Percentiles rank a stretch among this genome's conserved stretches.
phyloP scores from a whole-genome alignment of 345 rosid genomes.

The Acer yangbiense region DNA sequence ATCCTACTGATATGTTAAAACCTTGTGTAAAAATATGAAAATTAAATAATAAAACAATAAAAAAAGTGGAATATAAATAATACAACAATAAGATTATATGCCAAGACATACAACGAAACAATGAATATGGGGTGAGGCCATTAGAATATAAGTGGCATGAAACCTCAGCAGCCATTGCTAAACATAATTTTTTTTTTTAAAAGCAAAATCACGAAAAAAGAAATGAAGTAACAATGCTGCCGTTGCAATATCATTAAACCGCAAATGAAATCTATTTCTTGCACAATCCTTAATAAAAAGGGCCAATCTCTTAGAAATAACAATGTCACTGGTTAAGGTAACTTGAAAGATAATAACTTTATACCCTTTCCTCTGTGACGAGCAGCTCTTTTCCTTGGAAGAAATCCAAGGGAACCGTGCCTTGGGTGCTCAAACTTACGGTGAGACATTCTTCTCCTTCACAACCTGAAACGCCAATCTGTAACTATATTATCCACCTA shows the following conservation, averaged over 20 bases:
- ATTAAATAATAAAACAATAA: background rate
- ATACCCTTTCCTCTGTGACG: conserved; percentile 90
- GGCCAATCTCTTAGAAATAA: background rate
- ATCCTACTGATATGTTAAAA: background rate
- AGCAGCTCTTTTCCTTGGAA: conserved; percentile 83
- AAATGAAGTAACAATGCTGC: background rate
- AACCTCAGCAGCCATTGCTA: background rate
- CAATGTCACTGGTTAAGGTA: background rate
- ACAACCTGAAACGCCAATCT: background rate
- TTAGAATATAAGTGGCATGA: too few relatives aligned
- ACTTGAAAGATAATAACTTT: background rate
- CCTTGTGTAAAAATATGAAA: background rate
- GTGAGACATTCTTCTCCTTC: conserved; percentile 70
- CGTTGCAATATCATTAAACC: background rate
- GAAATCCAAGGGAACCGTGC: conserved; percentile 91
- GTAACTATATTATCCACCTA: background rate
- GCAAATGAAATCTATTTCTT: background rate
- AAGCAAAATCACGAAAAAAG: too few relatives aligned
- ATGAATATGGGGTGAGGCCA: background rate
- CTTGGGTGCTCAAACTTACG: conserved; percentile 97
- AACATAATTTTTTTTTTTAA: too few relatives aligned
- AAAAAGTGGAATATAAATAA: background rate
- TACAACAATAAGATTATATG: background rate
- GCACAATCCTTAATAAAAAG: background rate
- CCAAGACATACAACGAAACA: background rate